Evolutionary conservation across 2,329 filamentous ascomycete species (phyloP), one percentile per base, ranked within the genome.

Genomic region (Pseudogymnoascus sp.): DNA sequence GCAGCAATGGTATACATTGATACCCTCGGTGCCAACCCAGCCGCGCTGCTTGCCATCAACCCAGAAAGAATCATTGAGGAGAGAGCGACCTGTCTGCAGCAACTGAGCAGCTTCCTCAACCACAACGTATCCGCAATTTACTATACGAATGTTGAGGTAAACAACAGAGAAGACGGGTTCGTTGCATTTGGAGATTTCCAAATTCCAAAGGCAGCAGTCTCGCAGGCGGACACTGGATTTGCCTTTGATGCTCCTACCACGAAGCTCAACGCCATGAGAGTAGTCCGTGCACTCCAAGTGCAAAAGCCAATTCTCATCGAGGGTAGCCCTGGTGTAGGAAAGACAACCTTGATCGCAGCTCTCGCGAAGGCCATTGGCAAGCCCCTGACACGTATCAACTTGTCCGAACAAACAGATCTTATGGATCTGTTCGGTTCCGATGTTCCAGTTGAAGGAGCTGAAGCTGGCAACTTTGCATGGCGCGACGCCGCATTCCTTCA

Each of bases 351-450:
- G 12, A 85, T 99, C 20, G 87, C 88, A 50, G 92, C 94, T 0
- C 78, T 99, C 50, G 89, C 95, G 1, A 82, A 83, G 66, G 86
- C 87, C 3, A 88, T 90, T 65, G 91, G 92, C 4, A 87, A 87
- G 64, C 88, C 89, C 6, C 76, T 99, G 64, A 96, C 91, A 0
- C 84, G 94, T 68, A 97, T 99, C 74, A 99, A 99, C 70, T 79
- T 99, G 63, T 97, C 94, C 0, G 94, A 99, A 68, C 94, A 99
- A 75, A 99, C 95, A 0, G 94, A 99, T 73, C 77, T 99, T 58
- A 97, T 97, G 82, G 94, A 99, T 72, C 78, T 99, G 1, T 99
- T 99, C 72, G 94, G 94, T 62, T 96, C 93, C 0, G 94, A 99
- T 76, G 91, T 96, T 6, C 94, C 94, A 0, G 86, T 96, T 3